These are phyloP conservation scores for Coniella vitis DNA, from an alignment of 2,329 filamentous ascomycete species.

Conservation along the genomic window DNA sequence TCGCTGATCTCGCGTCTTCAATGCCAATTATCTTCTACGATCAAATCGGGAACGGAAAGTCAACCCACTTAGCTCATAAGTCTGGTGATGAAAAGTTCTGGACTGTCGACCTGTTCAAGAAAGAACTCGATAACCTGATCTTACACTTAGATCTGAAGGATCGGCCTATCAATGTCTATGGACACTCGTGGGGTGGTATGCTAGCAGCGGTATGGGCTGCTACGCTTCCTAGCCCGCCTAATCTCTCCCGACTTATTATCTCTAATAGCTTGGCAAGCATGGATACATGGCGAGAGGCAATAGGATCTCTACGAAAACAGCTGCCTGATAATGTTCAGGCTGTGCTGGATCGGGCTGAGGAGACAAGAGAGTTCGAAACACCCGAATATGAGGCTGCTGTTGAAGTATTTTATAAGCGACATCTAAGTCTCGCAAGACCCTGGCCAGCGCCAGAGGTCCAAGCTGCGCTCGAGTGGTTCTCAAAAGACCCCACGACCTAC, in stretches of 20 bases:
- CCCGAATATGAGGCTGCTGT: conserved; percentile 26
- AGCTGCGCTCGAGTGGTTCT: conserved; percentile 24
- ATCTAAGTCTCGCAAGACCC: conserved; percentile 21
- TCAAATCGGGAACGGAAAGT: conserved; percentile 43
- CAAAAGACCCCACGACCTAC: conserved; percentile 26
- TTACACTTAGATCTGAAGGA: conserved; percentile 14
- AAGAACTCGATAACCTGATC: conserved; percentile 21
- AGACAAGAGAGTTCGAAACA: conserved; percentile 22
- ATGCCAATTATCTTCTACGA: conserved; percentile 46
- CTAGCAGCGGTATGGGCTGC: conserved; percentile 9
- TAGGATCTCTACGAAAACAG: conserved; percentile 16
- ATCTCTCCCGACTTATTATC: conserved; percentile 24
- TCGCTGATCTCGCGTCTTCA: conserved; percentile 27
- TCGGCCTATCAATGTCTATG: conserved; percentile 15
- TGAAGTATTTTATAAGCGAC: conserved; percentile 25
- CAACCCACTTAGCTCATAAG: conserved; percentile 40
- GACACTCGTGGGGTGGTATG: conserved; percentile 13
- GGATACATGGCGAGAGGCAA: conserved; percentile 18
- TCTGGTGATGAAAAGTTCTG: conserved; percentile 20
- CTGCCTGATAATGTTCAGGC: conserved; percentile 20
- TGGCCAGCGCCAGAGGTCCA: conserved; percentile 29
- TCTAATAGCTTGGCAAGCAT: conserved; percentile 26
- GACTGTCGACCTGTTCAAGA: conserved; percentile 20
- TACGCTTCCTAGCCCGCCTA: conserved; percentile 3
- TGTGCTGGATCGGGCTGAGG: conserved; percentile 21